These are phyloP conservation scores for Saturnispora hagleri DNA, from an alignment of 805 yeast species.

Conservation along the genomic window DNA sequence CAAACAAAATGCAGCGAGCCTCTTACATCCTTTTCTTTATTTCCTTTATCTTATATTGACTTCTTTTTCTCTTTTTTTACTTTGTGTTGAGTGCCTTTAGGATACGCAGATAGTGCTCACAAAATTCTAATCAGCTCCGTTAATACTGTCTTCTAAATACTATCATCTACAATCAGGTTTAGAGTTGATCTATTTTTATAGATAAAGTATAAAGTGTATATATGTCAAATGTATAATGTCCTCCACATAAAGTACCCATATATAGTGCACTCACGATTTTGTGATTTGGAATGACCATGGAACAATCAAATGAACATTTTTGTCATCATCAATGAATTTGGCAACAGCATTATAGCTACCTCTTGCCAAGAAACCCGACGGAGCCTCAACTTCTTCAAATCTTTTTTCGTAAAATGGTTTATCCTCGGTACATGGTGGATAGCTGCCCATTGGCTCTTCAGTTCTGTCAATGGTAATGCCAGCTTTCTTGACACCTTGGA, in stretches of 20 bases:
- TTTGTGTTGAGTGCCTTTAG: too few relatives aligned
- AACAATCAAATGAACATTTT: constrained; percentile 56
- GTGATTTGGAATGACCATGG: constrained; percentile 84
- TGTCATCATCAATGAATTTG: constrained; percentile 82
- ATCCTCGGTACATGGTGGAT: constrained; percentile 76
- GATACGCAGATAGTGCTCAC: too few relatives aligned
- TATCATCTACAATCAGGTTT: neutral
- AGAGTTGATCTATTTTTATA: too few relatives aligned
- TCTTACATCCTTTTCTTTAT: neutral
- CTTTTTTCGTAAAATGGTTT: constrained; percentile 67
- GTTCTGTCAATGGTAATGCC: constrained; percentile 81
- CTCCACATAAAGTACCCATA: neutral
- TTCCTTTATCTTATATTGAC: too few relatives aligned
- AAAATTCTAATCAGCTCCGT: too few relatives aligned
- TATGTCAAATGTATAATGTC: neutral
- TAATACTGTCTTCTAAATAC: too few relatives aligned
- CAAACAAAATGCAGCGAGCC: neutral
- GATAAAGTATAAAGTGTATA: neutral
- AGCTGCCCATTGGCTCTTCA: constrained; percentile 85
- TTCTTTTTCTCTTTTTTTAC: too few relatives aligned
- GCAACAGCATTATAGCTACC: constrained; percentile 77
- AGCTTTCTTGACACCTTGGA: constrained; percentile 76
- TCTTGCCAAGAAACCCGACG: constrained; percentile 81
- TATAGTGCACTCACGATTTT: constrained; percentile 28
- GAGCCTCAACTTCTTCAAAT: constrained; percentile 80